Conservation (phyloP, 2,329 filamentous ascomycete species). For the Nectriaceae sp. region DNA sequence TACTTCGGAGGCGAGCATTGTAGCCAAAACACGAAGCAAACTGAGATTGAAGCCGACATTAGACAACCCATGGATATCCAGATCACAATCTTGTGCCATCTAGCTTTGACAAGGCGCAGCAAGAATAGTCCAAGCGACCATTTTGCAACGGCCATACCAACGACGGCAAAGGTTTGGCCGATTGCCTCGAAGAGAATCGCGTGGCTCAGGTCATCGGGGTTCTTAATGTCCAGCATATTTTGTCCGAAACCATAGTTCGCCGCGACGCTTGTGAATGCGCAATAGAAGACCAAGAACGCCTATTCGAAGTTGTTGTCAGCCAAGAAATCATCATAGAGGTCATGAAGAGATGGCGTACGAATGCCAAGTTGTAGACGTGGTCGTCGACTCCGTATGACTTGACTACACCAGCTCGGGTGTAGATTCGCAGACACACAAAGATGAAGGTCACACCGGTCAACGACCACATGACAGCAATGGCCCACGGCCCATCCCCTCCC, state of each 20-base stretch:
- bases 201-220: background rate
- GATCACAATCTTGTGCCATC: conserved; percentile 33
- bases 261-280: conserved; percentile 30
- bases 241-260: conserved; percentile 34
- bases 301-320: background rate
- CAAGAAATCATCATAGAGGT: background rate
- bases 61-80: conserved; percentile 26
- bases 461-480: conserved; percentile 24
- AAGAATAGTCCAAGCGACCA: conserved; percentile 38
- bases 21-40: conserved; percentile 3
- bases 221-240: conserved; percentile 11
- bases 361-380: conserved; percentile 33
- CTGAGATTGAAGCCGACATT: conserved; percentile 1
- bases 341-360: conserved; percentile 9
- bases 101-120: conserved; percentile 31
- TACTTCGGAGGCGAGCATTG: conserved; percentile 10
- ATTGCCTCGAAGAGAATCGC: conserved; percentile 30
- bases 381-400: conserved; percentile 32
- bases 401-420: conserved; percentile 33
- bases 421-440: conserved; percentile 36
- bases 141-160: conserved; percentile 38
- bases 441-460: conserved; percentile 16
- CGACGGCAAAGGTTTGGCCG: conserved; percentile 34
- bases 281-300: conserved; percentile 11
- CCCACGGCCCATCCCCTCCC: conserved; percentile 20